Conservation (phyloP, 2,329 filamentous ascomycete species). For the Phyllosticta capitalensis region DNA sequence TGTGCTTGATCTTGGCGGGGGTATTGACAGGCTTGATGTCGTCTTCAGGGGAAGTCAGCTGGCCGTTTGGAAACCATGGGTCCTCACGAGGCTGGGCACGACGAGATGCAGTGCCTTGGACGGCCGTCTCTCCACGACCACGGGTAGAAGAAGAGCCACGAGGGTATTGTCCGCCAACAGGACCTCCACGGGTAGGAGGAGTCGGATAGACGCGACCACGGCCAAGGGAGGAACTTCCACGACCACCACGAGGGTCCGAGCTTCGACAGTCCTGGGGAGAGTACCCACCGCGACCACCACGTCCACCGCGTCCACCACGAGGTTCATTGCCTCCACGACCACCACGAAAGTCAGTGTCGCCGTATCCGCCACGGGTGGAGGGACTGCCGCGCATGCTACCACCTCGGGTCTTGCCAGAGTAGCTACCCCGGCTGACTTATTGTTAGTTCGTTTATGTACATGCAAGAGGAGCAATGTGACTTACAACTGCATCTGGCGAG, state of each 20-base stretch:
- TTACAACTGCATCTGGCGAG: constrained; percentile 2
- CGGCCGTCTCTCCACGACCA: not conserved
- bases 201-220: not conserved
- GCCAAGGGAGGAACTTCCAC: not conserved
- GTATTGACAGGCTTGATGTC: not conserved
- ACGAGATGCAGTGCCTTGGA: not conserved
- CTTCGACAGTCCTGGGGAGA: too few species aligned
- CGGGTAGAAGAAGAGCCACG: not conserved
- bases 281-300: not conserved
- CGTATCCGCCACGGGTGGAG: not conserved
- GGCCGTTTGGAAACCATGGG: not conserved
- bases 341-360: not conserved
- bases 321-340: not conserved
- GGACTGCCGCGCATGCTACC: not conserved
- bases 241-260: not conserved
- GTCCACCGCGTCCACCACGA: not conserved
- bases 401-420: not conserved
- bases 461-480: not conserved
- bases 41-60: not conserved
- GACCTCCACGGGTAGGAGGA: not conserved
- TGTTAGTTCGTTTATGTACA: not conserved
- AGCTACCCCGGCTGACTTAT: not conserved
- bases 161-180: not conserved
- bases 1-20: not conserved
- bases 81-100: not conserved